Evolutionary conservation across 257 asterid species (phyloP).

Genomic region (Penstemon newberryi): DNA sequence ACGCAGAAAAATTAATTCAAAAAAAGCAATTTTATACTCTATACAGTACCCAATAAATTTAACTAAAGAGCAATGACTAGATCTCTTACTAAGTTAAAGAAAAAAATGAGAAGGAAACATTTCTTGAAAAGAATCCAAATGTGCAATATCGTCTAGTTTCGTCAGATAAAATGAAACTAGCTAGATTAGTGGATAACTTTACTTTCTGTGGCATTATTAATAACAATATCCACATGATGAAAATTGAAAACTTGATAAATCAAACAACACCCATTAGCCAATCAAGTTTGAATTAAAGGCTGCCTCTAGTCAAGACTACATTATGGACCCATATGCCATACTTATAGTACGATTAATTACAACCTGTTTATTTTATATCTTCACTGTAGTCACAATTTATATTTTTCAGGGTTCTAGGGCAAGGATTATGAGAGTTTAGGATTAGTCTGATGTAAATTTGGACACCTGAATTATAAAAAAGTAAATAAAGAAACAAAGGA

Average conservation of each 20-base stretch:
- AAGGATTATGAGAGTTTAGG: too few species aligned
- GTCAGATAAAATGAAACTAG: too few species aligned
- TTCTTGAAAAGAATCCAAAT: too few species aligned
- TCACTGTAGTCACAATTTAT: too few species aligned
- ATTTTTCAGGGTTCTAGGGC: too few species aligned
- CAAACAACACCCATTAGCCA: slow-evolving; percentile 20
- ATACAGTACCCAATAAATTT: neutral
- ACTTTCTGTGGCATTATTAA: neutral
- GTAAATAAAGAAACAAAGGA: slow-evolving; percentile 29
- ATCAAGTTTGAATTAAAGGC: slow-evolving; percentile 54
- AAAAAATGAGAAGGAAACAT: too few species aligned
- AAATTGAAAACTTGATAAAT: neutral
- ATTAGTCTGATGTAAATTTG: too few species aligned
- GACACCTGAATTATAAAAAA: too few species aligned
- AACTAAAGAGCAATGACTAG: neutral
- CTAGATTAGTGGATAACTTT: too few species aligned
- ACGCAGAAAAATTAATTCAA: too few species aligned
- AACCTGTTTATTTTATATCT: neutral
- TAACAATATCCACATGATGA: neutral
- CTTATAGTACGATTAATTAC: slow-evolving; percentile 23
- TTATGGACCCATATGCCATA: slow-evolving; percentile 49
- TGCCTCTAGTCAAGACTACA: slow-evolving; percentile 41
- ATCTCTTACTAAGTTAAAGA: neutral
- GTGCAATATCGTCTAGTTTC: neutral
- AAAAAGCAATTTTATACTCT: too few species aligned